phyloP scores from a whole-genome alignment of 352 stramenopile species.

The Blastocystis sp. region DNA sequence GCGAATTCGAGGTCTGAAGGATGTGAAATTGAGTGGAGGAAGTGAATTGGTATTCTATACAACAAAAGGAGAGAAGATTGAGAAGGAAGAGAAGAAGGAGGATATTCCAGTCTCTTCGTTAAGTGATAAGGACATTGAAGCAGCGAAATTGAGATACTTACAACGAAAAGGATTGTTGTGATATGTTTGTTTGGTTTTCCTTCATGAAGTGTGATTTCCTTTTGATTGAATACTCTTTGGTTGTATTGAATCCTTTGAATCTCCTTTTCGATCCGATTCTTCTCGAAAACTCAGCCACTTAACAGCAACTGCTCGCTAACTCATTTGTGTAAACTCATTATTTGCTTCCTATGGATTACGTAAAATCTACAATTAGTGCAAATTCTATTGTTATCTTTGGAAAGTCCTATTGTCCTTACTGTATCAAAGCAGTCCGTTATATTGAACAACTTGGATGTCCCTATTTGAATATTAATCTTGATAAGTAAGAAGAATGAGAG shows the following conservation, averaged over 20 bases:
- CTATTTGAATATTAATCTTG: constrained; percentile 69
- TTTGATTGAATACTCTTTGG: not conserved
- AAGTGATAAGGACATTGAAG: constrained; percentile 27
- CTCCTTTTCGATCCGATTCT: too few relatives aligned
- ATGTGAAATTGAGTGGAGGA: constrained; percentile 43
- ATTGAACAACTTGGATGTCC: constrained; percentile 72
- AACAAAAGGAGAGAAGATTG: not conserved
- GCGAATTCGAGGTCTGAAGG: constrained; percentile 6
- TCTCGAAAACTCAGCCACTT: not conserved
- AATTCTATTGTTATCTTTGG: constrained; percentile 85
- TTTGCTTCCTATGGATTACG: constrained; percentile 55
- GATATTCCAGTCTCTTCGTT: not conserved
- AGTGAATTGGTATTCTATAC: constrained; percentile 20
- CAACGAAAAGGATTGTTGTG: constrained; percentile 38
- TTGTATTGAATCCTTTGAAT: not conserved
- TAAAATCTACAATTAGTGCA: constrained; percentile 60
- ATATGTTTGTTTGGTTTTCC: not conserved
- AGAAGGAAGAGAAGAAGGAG: not conserved
- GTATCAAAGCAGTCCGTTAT: constrained; percentile 76
- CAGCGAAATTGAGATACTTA: constrained; percentile 22
- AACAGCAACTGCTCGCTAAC: not conserved
- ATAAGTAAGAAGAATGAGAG: constrained; percentile 61
- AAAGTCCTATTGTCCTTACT: constrained; percentile 85
- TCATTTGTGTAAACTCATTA: too few relatives aligned
- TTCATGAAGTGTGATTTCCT: not conserved